A percentile compares a stretch with the other conserved stretches of the same genome.
Conservation (phyloP, 306 rosid genomes). For the Prunus salicina region DNA sequence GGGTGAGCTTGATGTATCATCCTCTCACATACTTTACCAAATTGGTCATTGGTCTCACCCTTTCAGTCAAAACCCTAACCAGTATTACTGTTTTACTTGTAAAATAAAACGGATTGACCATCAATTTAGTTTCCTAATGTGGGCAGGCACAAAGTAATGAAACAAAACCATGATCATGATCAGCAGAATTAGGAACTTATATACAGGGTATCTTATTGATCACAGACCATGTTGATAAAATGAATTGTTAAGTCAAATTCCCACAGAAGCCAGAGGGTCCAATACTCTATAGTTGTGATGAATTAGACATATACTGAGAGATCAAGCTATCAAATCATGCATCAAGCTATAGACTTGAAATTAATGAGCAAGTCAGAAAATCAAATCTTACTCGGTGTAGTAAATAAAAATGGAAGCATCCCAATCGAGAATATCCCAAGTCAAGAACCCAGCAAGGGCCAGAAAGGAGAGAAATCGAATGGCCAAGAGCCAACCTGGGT, state of each 20-base stretch:
- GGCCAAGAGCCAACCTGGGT: slow-evolving; percentile 51
- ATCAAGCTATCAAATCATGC: not conserved
- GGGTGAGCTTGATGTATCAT: not conserved
- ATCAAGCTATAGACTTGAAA: not conserved
- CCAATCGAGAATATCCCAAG: slow-evolving; percentile 41
- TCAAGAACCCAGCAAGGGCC: slow-evolving; percentile 34
- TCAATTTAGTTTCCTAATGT: not conserved
- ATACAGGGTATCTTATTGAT: not conserved
- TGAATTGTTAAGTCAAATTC: not conserved
- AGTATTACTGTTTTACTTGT: not conserved
- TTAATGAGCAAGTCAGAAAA: not conserved
- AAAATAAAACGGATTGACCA: not conserved
- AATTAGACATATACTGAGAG: too few species aligned
- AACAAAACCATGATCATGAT: not conserved
- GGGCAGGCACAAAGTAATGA: not conserved
- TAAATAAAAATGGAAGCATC: slow-evolving; percentile 49
- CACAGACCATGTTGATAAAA: not conserved
- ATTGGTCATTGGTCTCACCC: not conserved
- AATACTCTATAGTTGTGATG: too few species aligned
- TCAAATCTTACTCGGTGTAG: slow-evolving; percentile 62
- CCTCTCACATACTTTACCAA: not conserved
- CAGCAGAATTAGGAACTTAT: not conserved
- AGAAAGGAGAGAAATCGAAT: slow-evolving; percentile 49
- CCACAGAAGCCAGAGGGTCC: too few species aligned
- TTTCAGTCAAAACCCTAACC: not conserved